Conservation (phyloP, 345 rosid genomes). For the Arabidopsis arenosa region DNA sequence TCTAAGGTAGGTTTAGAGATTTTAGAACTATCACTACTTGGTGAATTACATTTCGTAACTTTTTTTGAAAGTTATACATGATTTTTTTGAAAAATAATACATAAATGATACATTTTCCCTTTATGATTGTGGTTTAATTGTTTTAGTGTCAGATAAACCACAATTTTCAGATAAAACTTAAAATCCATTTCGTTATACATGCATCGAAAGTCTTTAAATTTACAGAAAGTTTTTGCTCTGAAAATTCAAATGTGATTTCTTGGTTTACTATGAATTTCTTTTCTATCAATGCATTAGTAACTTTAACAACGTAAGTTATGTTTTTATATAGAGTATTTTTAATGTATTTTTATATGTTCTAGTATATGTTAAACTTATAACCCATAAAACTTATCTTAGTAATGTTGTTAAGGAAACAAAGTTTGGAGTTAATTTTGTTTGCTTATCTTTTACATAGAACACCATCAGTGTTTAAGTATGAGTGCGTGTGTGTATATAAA, state of each 20-base stretch:
- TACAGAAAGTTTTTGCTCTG: background rate
- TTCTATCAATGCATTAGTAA: background rate
- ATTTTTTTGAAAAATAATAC: no score
- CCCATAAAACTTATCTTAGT: background rate
- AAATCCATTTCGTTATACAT: background rate
- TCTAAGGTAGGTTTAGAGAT: background rate
- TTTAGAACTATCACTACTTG: background rate
- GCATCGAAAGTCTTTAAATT: background rate
- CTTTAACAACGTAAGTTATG: background rate
- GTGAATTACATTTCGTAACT: background rate
- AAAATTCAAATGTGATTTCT: background rate
- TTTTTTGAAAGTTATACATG: background rate
- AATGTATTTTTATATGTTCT: no score
- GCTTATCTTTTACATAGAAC: slow-evolving; percentile 16
- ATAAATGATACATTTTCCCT: background rate
- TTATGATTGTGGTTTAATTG: background rate
- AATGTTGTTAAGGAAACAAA: background rate
- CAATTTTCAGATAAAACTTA: background rate
- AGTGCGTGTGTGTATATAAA: slow-evolving; percentile 32
- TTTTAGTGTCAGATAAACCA: background rate
- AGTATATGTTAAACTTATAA: background rate
- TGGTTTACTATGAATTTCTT: background rate
- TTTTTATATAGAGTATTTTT: background rate
- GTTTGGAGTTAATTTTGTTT: slow-evolving; percentile 1
- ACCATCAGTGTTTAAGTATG: background rate